Percentiles rank a stretch among this genome's conserved stretches.
phyloP scores from a whole-genome alignment of 2,329 filamentous ascomycete genomes.

The Aspergillus ochraceus region DNA sequence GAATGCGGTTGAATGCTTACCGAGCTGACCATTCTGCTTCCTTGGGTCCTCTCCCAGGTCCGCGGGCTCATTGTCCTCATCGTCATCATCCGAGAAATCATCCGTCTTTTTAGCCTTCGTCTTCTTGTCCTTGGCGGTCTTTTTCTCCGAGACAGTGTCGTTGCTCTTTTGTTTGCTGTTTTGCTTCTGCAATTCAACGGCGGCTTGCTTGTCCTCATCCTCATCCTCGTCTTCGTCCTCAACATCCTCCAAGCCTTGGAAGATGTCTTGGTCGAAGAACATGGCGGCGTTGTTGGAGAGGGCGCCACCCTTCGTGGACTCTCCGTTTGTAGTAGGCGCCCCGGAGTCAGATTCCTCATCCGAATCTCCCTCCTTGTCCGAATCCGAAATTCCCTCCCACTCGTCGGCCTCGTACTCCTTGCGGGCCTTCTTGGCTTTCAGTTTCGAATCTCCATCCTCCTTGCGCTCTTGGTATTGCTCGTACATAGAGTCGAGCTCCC shows the following conservation, averaged over 20 bases:
- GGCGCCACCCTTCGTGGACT: constrained; percentile 41
- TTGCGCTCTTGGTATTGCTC: constrained; percentile 78
- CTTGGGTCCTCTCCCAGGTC: constrained; percentile 37
- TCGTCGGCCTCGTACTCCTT: constrained; percentile 81
- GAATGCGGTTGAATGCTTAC: constrained; percentile 29
- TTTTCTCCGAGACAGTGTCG: constrained; percentile 21
- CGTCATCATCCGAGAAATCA: constrained; percentile 31
- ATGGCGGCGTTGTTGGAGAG: constrained; percentile 82
- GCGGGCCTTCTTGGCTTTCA: constrained; percentile 83
- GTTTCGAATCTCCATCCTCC: constrained; percentile 79
- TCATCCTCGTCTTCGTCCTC: constrained; percentile 59
- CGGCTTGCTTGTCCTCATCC: constrained; percentile 52
- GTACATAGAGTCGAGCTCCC: constrained; percentile 85
- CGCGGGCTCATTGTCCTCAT: constrained; percentile 27
- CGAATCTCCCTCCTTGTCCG: constrained; percentile 58
- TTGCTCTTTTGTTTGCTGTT: constrained; percentile 24
- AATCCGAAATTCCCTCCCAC: constrained; percentile 84
- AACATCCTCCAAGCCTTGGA: constrained; percentile 73
- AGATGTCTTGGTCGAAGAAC: constrained; percentile 95
- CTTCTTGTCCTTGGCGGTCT: constrained; percentile 24
- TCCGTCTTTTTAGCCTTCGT: constrained; percentile 26
- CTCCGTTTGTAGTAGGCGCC: constrained; percentile 30
- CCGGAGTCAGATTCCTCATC: constrained; percentile 56
- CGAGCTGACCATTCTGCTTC: constrained; percentile 44
- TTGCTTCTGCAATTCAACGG: constrained; percentile 36